Conservation (phyloP, 805 yeast genomes). For the Wickerhamiella galacta region DNA sequence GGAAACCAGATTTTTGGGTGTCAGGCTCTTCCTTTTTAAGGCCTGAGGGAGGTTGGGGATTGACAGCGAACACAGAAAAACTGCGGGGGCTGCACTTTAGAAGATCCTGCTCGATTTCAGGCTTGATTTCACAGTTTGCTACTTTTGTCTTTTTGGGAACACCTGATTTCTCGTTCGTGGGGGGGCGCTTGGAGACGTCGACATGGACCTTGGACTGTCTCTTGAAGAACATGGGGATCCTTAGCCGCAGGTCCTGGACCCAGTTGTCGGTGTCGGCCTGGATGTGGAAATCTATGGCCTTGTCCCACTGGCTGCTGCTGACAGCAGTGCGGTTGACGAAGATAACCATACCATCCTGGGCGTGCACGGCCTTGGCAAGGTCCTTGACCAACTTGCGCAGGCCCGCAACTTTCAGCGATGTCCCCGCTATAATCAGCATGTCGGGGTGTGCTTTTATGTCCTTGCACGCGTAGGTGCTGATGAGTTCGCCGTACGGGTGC, state of each 20-base stretch:
- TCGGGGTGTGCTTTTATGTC: conserved; percentile 57
- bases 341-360: conserved; percentile 52
- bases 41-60: background rate
- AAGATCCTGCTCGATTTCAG: background rate
- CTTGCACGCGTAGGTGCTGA: conserved; percentile 48
- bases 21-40: no score
- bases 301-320: conserved; percentile 43
- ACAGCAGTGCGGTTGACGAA: conserved; percentile 57
- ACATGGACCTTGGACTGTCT: conserved; percentile 26
- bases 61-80: background rate
- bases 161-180: no score
- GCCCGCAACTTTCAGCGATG: conserved; percentile 83
- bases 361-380: conserved; percentile 54
- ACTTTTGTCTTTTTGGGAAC: background rate
- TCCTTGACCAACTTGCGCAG: conserved; percentile 60
- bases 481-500: conserved; percentile 72
- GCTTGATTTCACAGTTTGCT: background rate
- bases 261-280: conserved; percentile 70
- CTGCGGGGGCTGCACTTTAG: background rate
- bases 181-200: background rate
- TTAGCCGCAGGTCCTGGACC: conserved; percentile 36
- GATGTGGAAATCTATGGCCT: conserved; percentile 62
- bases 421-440: conserved; percentile 74
- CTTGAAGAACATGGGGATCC: conserved; percentile 47
- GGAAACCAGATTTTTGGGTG: no score